phyloP scores from a whole-genome alignment of 2,329 filamentous ascomycete species.

The Cladosporium sp. region DNA sequence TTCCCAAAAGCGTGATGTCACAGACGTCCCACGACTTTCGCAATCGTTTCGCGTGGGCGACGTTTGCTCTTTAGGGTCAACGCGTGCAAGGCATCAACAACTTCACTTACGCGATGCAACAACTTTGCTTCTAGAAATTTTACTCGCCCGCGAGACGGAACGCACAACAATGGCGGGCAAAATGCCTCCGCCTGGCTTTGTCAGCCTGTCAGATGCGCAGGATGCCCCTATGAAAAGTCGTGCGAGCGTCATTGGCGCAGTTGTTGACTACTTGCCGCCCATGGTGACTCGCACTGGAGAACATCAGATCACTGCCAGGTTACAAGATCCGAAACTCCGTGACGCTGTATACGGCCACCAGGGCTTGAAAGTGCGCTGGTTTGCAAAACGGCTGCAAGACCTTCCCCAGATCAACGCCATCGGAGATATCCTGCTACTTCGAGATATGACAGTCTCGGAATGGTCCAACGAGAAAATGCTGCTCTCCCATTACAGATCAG shows the following conservation, averaged over 20 bases:
- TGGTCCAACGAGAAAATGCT: constrained; percentile 17
- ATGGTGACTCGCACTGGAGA: constrained; percentile 44
- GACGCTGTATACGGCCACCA: constrained; percentile 15
- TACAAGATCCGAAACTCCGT: constrained; percentile 33
- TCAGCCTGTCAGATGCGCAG: constrained; percentile 22
- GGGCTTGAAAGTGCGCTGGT: constrained; percentile 52
- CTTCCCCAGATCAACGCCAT: constrained; percentile 39
- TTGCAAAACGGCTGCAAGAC: constrained; percentile 41
- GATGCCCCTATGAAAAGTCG: constrained; percentile 18
- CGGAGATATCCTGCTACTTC: constrained; percentile 63
- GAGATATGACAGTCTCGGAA: constrained; percentile 30
- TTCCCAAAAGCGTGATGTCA: constrained; percentile 6
- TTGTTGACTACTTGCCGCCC: constrained; percentile 59
- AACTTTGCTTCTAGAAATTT: no score
- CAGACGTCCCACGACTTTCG: constrained; percentile 6
- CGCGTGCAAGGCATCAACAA: neutral
- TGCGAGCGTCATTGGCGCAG: constrained; percentile 64
- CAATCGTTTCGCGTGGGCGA: neutral
- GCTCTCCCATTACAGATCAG: constrained; percentile 24
- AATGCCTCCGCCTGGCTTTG: constrained; percentile 21
- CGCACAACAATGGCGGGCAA: neutral
- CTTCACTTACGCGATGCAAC: neutral
- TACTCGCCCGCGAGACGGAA: neutral
- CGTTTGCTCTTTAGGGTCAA: neutral
- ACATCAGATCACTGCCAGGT: constrained; percentile 31